Evolutionary conservation across 148 eudicot genomes (phyloP).

Genomic region (Persicaria tinctoria): DNA sequence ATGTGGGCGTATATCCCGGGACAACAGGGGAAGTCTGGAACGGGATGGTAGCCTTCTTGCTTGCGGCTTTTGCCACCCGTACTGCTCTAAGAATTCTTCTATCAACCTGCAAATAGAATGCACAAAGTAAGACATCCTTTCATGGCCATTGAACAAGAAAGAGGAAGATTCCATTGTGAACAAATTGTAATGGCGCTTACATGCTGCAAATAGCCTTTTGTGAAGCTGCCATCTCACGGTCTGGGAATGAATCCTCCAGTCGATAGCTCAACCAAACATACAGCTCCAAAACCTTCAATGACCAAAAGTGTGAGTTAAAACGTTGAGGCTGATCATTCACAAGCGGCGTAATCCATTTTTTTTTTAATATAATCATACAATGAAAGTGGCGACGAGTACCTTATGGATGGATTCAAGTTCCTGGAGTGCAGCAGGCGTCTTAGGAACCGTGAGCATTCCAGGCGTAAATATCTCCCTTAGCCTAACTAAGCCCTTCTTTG

Average conservation of each 20-base stretch:
- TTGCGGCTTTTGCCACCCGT: conserved; percentile 58
- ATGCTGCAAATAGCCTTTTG: conserved; percentile 92
- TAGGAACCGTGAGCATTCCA: conserved; percentile 79
- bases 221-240: conserved; percentile 84
- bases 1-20: conserved; percentile 21
- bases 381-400: conserved; percentile 28
- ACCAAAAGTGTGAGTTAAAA: not conserved
- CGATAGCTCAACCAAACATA: conserved; percentile 95
- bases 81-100: conserved; percentile 71
- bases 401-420: conserved; percentile 96
- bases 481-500: conserved; percentile 65
- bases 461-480: conserved; percentile 87
- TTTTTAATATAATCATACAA: not conserved
- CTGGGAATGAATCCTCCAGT: conserved; percentile 80
- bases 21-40: conserved; percentile 16
- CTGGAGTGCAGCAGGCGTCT: conserved; percentile 53
- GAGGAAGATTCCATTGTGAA: not conserved
- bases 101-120: conserved; percentile 54
- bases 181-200: conserved; percentile 26
- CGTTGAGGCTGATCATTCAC: not conserved
- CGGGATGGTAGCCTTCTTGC: conserved; percentile 18
- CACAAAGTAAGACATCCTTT: not conserved
- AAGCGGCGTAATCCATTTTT: not conserved
- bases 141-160: not conserved
- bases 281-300: conserved; percentile 80